Base-by-base conservation (phyloP, 768 basidiomycete species). In the Rhodotorula graminis region DNA sequence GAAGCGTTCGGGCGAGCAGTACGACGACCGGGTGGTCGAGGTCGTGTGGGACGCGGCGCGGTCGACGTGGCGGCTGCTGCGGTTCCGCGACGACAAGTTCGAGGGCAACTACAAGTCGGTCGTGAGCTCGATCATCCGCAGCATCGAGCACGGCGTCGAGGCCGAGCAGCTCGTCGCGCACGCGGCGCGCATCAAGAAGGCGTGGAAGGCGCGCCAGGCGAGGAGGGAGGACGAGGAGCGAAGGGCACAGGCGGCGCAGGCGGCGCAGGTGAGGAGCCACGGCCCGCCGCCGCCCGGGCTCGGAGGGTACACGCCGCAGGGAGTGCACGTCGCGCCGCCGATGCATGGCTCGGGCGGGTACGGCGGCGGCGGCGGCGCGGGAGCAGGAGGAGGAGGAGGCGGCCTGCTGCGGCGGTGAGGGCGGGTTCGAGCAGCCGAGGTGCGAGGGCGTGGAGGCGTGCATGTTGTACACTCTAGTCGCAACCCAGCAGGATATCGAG, bases 21-120 rank as follows among this genome's bases (percentile, higher is more conserved):
- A 89, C 73, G 95, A 99, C 78, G 94, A 98, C 80, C 87, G 95
- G 19, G 86, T 98, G 52, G 89, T 98, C 29, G 96, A 99, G 80
- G 93, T 95, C 27, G 87, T 88, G 74, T 98, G 96, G 95, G 90
- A 95, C 76, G 70, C 85, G 37, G 84, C 85, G 44, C 83, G 84
- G 59, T 78, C 80, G 21, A 81, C 80, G 29, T 98, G 94, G 93
- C 87, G 87, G 69, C 88, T 93, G 86, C 88, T 98, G 87, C 87
- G 96, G 59, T 94, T 95, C 80, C 82, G 96, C 77, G 88, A 95
- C 77, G 96, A 99, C 81, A 99, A 99, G 81, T 89, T 87, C 7
- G 82, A 94, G 74, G 96, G 93, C 25, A 99, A 99, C 81, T 92
- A 91, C 80, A 86, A 85, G 71, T 85, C 82, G 44, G 87, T 93